These are phyloP conservation scores for Sporobolomyces phaffii DNA, from an alignment of 768 basidiomycete genomes.

Conservation along the genomic window DNA sequence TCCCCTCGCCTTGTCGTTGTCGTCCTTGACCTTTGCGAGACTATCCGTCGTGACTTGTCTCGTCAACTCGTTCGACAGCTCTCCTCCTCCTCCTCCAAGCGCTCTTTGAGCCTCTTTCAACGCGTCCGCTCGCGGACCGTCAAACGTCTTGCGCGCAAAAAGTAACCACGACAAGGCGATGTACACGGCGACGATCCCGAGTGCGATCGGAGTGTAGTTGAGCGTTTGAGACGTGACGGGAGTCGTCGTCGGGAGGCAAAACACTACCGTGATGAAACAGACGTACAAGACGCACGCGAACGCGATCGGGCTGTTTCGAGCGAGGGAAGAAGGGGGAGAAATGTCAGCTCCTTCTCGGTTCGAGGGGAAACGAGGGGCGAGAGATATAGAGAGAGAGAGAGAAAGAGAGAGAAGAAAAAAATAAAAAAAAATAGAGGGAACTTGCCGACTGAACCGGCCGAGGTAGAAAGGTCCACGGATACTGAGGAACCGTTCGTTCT, in stretches of 20 bases:
- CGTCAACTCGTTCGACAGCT: neutral
- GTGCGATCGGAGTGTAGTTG: slow-evolving; percentile 70
- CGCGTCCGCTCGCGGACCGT: slow-evolving; percentile 51
- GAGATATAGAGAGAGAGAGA: no score
- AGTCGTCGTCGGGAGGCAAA: slow-evolving; percentile 59
- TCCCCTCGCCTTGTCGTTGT: neutral
- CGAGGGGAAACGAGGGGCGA: no score
- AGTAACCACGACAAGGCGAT: slow-evolving; percentile 64
- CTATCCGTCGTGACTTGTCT: slow-evolving; percentile 10
- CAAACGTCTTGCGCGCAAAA: slow-evolving; percentile 68
- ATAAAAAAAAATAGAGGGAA: no score
- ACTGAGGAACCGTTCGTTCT: slow-evolving; percentile 44
- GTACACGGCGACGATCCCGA: slow-evolving; percentile 64
- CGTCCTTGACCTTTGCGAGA: neutral
- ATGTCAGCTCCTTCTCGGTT: slow-evolving; percentile 62
- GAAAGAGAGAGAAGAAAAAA: slow-evolving; percentile 56
- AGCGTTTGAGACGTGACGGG: slow-evolving; percentile 59
- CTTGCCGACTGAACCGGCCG: slow-evolving; percentile 8
- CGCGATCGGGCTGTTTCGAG: slow-evolving; percentile 54
- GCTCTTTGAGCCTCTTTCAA: slow-evolving; percentile 2
- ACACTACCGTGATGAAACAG: slow-evolving; percentile 63
- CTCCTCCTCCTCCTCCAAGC: neutral
- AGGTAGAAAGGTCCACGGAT: slow-evolving; percentile 14
- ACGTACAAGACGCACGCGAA: slow-evolving; percentile 62
- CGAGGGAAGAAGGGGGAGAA: slow-evolving; percentile 46